phyloP scores from a whole-genome alignment of 2,329 filamentous ascomycete species.

The Pseudocercospora musae region DNA sequence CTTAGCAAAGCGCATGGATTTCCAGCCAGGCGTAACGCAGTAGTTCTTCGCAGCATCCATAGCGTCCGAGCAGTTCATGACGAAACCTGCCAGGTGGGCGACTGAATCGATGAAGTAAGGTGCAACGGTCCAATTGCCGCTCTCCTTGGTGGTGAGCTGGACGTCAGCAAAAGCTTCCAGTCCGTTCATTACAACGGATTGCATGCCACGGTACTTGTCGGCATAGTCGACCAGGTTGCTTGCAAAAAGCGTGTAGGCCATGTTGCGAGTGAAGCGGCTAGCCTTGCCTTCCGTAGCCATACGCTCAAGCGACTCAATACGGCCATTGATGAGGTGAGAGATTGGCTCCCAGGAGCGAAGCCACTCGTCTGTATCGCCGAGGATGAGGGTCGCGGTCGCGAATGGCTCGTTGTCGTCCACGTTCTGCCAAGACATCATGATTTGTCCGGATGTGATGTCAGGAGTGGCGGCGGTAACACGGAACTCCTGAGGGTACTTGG shows the following conservation, averaged over 20 bases:
- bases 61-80: slow-evolving; percentile 29
- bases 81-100: slow-evolving; percentile 24
- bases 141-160: slow-evolving; percentile 10
- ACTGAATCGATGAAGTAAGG: slow-evolving; percentile 38
- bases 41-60: slow-evolving; percentile 33
- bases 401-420: slow-evolving; percentile 19
- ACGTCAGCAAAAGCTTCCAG: slow-evolving; percentile 35
- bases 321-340: slow-evolving; percentile 28
- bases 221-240: slow-evolving; percentile 18
- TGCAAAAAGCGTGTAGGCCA: slow-evolving; percentile 33
- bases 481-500: slow-evolving; percentile 3
- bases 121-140: slow-evolving; percentile 15
- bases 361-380: slow-evolving; percentile 27
- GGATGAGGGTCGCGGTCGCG: slow-evolving; percentile 25
- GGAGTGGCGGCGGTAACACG: slow-evolving; percentile 6
- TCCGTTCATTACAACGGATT: slow-evolving; percentile 29
- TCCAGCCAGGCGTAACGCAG: slow-evolving; percentile 38
- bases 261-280: slow-evolving; percentile 27
- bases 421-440: slow-evolving; percentile 10
- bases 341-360: slow-evolving; percentile 27
- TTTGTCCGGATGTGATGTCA: neutral
- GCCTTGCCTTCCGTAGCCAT: slow-evolving; percentile 29
- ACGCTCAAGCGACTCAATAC: slow-evolving; percentile 29
- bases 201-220: slow-evolving; percentile 16
- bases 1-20: slow-evolving; percentile 29